phyloP scores from a whole-genome alignment of 2,329 filamentous ascomycete species.

The Onygenales sp. region DNA sequence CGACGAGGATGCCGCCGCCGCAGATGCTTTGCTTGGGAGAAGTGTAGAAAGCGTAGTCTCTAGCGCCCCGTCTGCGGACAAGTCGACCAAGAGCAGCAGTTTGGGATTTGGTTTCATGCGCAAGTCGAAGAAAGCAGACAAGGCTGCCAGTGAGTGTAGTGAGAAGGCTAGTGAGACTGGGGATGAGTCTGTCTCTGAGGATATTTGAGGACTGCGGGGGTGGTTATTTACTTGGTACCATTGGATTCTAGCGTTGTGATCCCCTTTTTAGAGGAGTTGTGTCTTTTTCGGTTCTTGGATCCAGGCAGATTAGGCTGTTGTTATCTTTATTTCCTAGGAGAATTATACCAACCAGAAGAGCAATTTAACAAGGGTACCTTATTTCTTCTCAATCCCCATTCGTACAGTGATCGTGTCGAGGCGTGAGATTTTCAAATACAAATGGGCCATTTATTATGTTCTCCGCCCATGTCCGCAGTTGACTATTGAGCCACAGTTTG shows the following conservation, averaged over 20 bases:
- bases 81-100: constrained; percentile 33
- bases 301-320: not conserved
- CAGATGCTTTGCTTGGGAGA: constrained; percentile 32
- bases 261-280: not conserved
- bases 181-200: constrained; percentile 32
- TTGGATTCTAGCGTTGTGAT: too few relatives aligned
- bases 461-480: too few relatives aligned
- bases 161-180: constrained; percentile 35
- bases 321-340: too few relatives aligned
- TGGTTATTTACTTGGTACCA: too few relatives aligned
- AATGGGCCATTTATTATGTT: too few relatives aligned
- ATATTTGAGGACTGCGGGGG: not conserved
- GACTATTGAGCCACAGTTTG: too few relatives aligned
- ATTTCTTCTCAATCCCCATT: too few relatives aligned
- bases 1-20: constrained; percentile 31
- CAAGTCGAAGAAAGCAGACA: constrained; percentile 36
- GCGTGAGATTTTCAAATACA: too few relatives aligned
- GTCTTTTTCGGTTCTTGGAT: not conserved
- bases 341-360: too few relatives aligned
- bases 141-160: constrained; percentile 32
- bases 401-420: too few relatives aligned
- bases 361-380: too few relatives aligned
- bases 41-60: constrained; percentile 33
- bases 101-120: constrained; percentile 38
- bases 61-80: constrained; percentile 33